phyloP scores from a whole-genome alignment of 2,329 filamentous ascomycete species.

The Bretziella fagacearum region DNA sequence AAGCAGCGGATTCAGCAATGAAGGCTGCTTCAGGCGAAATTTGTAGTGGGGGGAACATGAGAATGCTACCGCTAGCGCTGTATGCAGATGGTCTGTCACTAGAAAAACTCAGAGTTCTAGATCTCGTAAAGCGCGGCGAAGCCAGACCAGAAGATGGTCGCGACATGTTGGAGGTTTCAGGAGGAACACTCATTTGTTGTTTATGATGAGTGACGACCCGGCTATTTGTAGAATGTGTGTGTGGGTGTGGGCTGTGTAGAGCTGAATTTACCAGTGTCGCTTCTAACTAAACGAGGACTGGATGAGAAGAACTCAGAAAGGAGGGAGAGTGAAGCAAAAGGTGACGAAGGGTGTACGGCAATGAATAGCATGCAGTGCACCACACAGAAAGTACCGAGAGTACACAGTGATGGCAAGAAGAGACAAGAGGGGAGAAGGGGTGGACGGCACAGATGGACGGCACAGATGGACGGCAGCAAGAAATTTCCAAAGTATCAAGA shows the following conservation, averaged over 20 bases:
- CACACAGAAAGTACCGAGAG: neutral
- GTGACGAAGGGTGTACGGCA: slow-evolving; percentile 2
- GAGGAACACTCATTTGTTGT: slow-evolving; percentile 11
- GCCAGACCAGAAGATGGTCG: slow-evolving; percentile 22
- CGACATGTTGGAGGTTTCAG: slow-evolving; percentile 17
- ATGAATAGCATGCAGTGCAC: neutral
- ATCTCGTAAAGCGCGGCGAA: slow-evolving; percentile 24
- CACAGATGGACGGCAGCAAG: neutral
- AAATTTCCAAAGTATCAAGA: neutral
- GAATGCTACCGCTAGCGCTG: slow-evolving; percentile 35
- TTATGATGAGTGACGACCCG: neutral
- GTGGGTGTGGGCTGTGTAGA: neutral
- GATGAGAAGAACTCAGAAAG: neutral
- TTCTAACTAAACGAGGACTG: neutral
- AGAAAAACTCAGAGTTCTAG: slow-evolving; percentile 47
- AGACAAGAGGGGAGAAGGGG: neutral
- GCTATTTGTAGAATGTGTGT: neutral
- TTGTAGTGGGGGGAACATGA: slow-evolving; percentile 48
- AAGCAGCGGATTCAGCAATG: slow-evolving; percentile 73
- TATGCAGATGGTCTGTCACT: slow-evolving; percentile 52
- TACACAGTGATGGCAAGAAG: neutral
- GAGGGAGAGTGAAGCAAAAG: neutral
- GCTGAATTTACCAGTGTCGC: neutral
- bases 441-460: neutral
- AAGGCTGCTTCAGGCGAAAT: slow-evolving; percentile 69